Percentiles rank a stretch among this genome's conserved stretches.
Evolutionary conservation across 2,329 filamentous ascomycete species (phyloP).

Genomic region (Paracorniculantispora psalliotae): DNA sequence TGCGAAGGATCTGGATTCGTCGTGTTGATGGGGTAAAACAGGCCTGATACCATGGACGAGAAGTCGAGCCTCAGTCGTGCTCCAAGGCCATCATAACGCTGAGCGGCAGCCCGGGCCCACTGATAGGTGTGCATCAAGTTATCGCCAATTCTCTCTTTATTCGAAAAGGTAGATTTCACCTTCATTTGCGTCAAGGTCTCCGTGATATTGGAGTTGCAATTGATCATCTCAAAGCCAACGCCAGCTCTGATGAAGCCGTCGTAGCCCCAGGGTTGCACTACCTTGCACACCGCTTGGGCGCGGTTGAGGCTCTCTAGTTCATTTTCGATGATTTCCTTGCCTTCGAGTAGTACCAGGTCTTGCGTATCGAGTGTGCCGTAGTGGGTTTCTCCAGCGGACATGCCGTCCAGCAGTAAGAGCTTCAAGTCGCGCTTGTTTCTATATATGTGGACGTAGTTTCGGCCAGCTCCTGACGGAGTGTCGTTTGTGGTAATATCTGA

Average conservation of each 20-base stretch:
- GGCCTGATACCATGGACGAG: slow-evolving; percentile 46
- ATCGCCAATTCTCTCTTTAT: slow-evolving; percentile 16
- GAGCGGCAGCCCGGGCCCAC: slow-evolving; percentile 35
- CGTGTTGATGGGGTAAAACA: slow-evolving; percentile 47
- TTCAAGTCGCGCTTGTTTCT: slow-evolving; percentile 51
- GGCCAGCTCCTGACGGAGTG: slow-evolving; percentile 15
- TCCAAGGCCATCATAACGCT: slow-evolving; percentile 43
- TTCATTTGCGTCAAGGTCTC: slow-evolving; percentile 34
- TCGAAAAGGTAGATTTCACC: slow-evolving; percentile 23
- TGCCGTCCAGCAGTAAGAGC: slow-evolving; percentile 65
- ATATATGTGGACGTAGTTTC: slow-evolving; percentile 65
- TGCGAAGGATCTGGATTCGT: slow-evolving; percentile 34
- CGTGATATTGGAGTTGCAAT: slow-evolving; percentile 63
- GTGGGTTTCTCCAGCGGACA: slow-evolving; percentile 59
- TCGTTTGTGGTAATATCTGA: background rate
- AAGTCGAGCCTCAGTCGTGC: slow-evolving; percentile 40
- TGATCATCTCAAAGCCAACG: slow-evolving; percentile 64
- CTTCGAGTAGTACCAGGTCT: slow-evolving; percentile 53
- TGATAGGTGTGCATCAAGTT: slow-evolving; percentile 30
- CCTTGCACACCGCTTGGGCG: slow-evolving; percentile 50
- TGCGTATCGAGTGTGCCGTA: slow-evolving; percentile 66
- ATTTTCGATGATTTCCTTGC: slow-evolving; percentile 6
- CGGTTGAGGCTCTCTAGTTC: slow-evolving; percentile 42
- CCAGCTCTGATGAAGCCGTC: slow-evolving; percentile 65
- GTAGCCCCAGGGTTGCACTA: slow-evolving; percentile 51